Evolutionary conservation across 495 filamentous ascomycete genomes (phyloP).

Genomic region (Pseudoneurospora amorphoporcata): DNA sequence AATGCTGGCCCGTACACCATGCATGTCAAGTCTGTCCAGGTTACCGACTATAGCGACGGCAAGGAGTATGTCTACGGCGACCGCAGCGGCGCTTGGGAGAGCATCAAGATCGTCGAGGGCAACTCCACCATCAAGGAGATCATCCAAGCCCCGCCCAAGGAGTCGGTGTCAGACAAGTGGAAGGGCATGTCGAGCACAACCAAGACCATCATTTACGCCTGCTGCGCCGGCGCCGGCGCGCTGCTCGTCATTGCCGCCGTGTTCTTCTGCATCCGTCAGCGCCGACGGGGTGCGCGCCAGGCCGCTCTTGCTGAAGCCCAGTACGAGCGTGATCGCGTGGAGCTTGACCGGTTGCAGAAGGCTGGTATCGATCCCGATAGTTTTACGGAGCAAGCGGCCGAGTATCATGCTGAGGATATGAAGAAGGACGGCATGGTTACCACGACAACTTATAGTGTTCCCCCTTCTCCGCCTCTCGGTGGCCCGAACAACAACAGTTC

Average conservation of each 20-base stretch:
- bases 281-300: conserved; percentile 54
- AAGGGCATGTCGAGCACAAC: conserved; percentile 39
- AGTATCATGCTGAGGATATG: conserved; percentile 31
- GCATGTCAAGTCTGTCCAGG: conserved; percentile 55
- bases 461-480: conserved; percentile 21
- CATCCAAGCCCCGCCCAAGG: conserved; percentile 30
- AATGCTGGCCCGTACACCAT: conserved; percentile 60
- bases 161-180: conserved; percentile 47
- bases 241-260: conserved; percentile 35
- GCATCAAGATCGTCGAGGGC: conserved; percentile 56
- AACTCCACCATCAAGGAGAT: conserved; percentile 48
- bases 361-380: conserved; percentile 36
- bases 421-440: conserved; percentile 19
- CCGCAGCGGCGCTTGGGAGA: conserved; percentile 53
- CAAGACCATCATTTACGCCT: conserved; percentile 53
- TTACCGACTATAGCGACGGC: conserved; percentile 60
- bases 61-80: conserved; percentile 62
- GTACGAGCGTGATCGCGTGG: conserved; percentile 49
- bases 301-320: conserved; percentile 45
- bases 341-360: conserved; percentile 47
- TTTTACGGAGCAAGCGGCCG: conserved; percentile 26
- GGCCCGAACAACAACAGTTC: conserved; percentile 14
- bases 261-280: conserved; percentile 57
- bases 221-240: conserved; percentile 40
- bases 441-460: conserved; percentile 25